Evolutionary conservation across 345 rosid genomes (phyloP).

Genomic region (Melaleuca alternifolia): DNA sequence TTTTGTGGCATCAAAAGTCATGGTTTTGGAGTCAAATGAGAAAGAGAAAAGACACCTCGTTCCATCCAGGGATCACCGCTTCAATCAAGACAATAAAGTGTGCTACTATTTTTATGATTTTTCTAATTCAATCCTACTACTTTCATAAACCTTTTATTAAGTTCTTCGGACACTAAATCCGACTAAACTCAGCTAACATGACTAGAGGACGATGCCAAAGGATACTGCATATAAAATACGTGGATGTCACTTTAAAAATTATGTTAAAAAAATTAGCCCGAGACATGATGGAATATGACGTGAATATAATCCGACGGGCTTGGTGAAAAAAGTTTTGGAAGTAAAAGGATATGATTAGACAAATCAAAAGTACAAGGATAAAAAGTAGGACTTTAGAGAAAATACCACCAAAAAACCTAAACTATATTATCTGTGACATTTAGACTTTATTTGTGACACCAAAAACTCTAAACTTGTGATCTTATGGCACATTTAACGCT

Average conservation of each 20-base stretch:
- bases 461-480: too few species aligned
- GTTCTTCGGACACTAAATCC: background rate
- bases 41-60: background rate
- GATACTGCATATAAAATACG: background rate
- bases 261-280: background rate
- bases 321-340: background rate
- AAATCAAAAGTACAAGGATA: background rate
- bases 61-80: background rate
- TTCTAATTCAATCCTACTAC: background rate
- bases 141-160: background rate
- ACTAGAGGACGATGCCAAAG: background rate
- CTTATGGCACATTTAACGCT: too few species aligned
- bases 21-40: background rate
- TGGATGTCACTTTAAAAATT: background rate
- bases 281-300: background rate
- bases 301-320: background rate
- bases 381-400: too few species aligned
- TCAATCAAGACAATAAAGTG: background rate
- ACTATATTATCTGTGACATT: too few species aligned
- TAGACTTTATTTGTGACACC: too few species aligned
- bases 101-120: background rate
- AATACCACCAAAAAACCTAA: too few species aligned
- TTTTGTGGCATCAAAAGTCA: accelerated
- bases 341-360: background rate
- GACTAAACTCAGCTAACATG: background rate